A percentile compares a stretch with the other conserved stretches of the same genome.
Conservation (phyloP, 495 filamentous ascomycete genomes). For the Ramalina peruviana region DNA sequence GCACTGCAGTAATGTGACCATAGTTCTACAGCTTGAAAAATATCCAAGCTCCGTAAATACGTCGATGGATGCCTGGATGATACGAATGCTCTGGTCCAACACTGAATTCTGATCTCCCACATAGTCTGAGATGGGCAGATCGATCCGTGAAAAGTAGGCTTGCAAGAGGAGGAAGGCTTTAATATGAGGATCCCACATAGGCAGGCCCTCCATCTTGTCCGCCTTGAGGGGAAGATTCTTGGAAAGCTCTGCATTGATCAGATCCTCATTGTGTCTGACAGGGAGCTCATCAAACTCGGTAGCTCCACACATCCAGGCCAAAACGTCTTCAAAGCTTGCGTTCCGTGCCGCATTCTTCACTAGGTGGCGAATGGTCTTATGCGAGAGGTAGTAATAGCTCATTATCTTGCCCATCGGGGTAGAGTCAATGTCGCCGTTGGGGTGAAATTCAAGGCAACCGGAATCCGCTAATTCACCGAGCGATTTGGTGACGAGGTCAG, state of each 20-base stretch:
- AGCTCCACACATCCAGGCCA: constrained; percentile 85
- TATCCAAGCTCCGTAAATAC: constrained; percentile 85
- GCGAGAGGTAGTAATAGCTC: constrained; percentile 97
- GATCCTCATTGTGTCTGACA: constrained; percentile 97
- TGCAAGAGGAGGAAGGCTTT: constrained; percentile 92
- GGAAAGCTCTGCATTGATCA: constrained; percentile 88
- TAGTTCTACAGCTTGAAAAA: constrained; percentile 53
- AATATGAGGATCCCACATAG: constrained; percentile 97
- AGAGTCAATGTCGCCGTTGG: constrained; percentile 80
- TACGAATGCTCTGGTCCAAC: constrained; percentile 90
- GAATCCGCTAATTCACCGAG: constrained; percentile 68
- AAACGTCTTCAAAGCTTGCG: constrained; percentile 70
- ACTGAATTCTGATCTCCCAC: constrained; percentile 85
- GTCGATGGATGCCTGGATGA: constrained; percentile 82
- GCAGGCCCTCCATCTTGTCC: constrained; percentile 52
- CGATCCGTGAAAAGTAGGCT: constrained; percentile 83
- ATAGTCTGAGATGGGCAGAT: constrained; percentile 91
- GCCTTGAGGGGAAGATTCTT: constrained; percentile 58
- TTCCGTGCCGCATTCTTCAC: constrained; percentile 59
- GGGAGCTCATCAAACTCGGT: constrained; percentile 96
- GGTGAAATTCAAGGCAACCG: constrained; percentile 61
- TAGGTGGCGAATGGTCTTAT: constrained; percentile 83
- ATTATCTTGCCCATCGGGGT: constrained; percentile 94
- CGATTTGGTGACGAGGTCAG: constrained; percentile 76
- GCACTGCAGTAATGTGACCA: constrained; percentile 77